A percentile compares a stretch with the other conserved stretches of the same genome.
These are phyloP conservation scores for Sistotremastrum suecicum DNA, from an alignment of 768 basidiomycete species.

Conservation along the genomic window DNA sequence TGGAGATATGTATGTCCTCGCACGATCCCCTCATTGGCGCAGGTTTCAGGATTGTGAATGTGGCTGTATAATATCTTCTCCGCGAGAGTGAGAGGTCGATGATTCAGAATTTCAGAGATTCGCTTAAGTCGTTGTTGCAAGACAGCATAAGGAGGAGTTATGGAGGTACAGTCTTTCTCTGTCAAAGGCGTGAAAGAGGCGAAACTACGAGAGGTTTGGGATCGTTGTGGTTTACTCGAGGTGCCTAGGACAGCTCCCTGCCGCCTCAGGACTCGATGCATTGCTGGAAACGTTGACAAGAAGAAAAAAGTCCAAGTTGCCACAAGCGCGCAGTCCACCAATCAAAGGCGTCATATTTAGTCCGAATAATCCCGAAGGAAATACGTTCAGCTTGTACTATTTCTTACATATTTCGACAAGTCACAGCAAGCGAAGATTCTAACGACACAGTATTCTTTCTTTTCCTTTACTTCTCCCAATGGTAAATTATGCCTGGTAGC, in stretches of 20 bases:
- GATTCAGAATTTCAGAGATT: slow-evolving; percentile 53
- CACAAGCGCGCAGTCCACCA: too few species aligned
- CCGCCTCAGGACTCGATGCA: too few species aligned
- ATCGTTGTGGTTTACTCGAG: too few species aligned
- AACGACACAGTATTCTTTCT: too few species aligned
- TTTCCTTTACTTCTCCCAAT: neutral
- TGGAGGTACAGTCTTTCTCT: slow-evolving; percentile 49
- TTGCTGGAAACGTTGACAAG: too few species aligned
- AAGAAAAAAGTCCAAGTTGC: too few species aligned
- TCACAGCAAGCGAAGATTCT: too few species aligned
- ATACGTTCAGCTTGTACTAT: too few species aligned
- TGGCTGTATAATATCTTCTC: slow-evolving; percentile 98
- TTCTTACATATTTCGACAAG: too few species aligned
- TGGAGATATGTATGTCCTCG: slow-evolving; percentile 86
- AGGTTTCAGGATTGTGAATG: slow-evolving; percentile 59
- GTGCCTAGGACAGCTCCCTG: too few species aligned
- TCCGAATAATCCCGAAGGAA: too few species aligned
- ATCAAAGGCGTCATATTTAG: too few species aligned
- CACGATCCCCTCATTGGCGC: slow-evolving; percentile 50
- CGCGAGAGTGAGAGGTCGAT: slow-evolving; percentile 78
- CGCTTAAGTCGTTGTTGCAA: slow-evolving; percentile 56
- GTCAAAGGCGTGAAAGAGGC: slow-evolving; percentile 27
- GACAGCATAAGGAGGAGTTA: slow-evolving; percentile 72
- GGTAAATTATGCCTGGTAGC: slow-evolving; percentile 53
- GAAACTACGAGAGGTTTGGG: slow-evolving; percentile 8